These are phyloP conservation scores for Lablab purpureus DNA, from an alignment of 306 rosid species.

Conservation along the genomic window DNA sequence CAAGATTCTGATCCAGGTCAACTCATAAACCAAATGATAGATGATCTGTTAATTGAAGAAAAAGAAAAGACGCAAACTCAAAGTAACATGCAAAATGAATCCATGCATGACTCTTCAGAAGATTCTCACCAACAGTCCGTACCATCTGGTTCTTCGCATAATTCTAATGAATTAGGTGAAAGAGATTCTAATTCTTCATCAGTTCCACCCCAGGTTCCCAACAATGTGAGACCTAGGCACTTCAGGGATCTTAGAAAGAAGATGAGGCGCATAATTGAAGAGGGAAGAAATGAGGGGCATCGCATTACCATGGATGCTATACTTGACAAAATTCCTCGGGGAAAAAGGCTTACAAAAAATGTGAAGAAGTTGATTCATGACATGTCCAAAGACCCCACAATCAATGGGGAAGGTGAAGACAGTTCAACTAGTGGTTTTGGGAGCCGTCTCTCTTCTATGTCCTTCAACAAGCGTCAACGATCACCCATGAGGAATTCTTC, in stretches of 20 bases:
- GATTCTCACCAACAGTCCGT: background rate
- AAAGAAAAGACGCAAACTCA: constrained; percentile 28
- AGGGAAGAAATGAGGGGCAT: constrained; percentile 58
- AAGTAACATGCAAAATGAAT: background rate
- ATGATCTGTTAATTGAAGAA: constrained; percentile 8
- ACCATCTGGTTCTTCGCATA: constrained; percentile 29
- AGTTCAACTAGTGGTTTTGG: constrained; percentile 39
- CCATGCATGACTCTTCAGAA: background rate
- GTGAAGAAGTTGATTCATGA: constrained; percentile 42
- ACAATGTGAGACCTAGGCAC: constrained; percentile 44
- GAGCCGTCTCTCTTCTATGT: constrained; percentile 28
- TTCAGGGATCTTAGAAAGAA: constrained; percentile 70
- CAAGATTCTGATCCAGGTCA: constrained; percentile 43
- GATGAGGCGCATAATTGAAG: constrained; percentile 66
- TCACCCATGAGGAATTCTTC: constrained; percentile 66
- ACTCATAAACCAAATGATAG: constrained; percentile 40
- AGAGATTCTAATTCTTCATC: constrained; percentile 1
- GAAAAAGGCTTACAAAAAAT: constrained; percentile 48
- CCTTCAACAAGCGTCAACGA: constrained; percentile 39
- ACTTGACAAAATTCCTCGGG: constrained; percentile 76
- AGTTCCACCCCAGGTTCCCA: constrained; percentile 41
- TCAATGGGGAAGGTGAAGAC: constrained; percentile 48
- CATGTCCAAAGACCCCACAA: constrained; percentile 37
- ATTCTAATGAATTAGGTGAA: constrained; percentile 5
- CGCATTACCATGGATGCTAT: constrained; percentile 75